Conservation (phyloP, 352 stramenopile genomes). For the Globisporangium paddicum region DNA sequence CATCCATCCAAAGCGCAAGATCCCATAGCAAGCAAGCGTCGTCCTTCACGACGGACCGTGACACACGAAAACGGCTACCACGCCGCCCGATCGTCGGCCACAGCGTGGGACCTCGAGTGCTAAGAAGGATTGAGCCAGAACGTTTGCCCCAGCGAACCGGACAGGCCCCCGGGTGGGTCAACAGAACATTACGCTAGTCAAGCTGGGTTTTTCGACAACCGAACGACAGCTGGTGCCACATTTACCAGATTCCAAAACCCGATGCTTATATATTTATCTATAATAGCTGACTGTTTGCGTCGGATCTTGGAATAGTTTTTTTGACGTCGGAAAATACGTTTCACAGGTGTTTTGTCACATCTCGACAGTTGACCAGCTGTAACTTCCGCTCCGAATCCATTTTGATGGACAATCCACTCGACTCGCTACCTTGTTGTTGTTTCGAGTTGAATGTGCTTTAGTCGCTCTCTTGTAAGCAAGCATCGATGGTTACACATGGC, state of each 20-base stretch:
- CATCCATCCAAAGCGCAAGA: conserved; percentile 8
- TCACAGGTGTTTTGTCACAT: conserved; percentile 1
- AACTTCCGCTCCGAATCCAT: neutral
- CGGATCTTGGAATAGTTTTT: neutral
- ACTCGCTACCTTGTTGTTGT: too few relatives aligned
- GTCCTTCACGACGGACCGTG: conserved; percentile 6
- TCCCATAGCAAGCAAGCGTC: conserved; percentile 5
- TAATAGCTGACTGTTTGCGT: neutral
- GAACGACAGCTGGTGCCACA: neutral
- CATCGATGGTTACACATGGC: too few relatives aligned
- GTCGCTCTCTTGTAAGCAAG: too few relatives aligned
- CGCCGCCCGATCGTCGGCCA: conserved; percentile 1
- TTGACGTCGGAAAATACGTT: neutral
- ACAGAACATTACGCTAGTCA: conserved; percentile 5
- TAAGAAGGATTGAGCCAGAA: conserved; percentile 9
- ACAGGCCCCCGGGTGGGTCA: too few relatives aligned
- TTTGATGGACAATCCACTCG: too few relatives aligned
- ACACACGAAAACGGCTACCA: conserved; percentile 8
- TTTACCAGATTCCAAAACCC: neutral
- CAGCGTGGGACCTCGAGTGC: neutral
- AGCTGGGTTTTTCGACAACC: neutral
- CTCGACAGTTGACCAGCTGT: conserved; percentile 1
- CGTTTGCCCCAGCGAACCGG: conserved; percentile 1
- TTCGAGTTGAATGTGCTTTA: too few relatives aligned
- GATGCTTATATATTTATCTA: too few relatives aligned